Evolutionary conservation across 306 rosid species (phyloP).

Genomic region (Cucumis melo): DNA sequence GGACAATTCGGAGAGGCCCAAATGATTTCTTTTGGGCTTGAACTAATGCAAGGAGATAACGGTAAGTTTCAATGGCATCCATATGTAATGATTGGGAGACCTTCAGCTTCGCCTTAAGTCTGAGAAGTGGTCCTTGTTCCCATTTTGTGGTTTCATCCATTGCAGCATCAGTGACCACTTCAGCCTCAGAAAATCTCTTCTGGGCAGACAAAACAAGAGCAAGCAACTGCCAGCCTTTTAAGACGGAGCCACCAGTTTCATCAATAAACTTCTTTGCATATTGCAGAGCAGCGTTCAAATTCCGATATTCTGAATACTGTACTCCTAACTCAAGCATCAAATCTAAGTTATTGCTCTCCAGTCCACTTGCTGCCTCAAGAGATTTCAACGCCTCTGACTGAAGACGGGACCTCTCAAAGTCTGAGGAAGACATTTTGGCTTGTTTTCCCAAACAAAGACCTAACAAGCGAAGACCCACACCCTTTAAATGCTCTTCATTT

Average conservation of each 20-base stretch:
- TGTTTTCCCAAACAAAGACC: constrained; percentile 79
- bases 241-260: constrained; percentile 73
- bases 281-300: constrained; percentile 59
- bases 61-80: constrained; percentile 87
- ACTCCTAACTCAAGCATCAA: constrained; percentile 69
- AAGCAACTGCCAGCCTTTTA: constrained; percentile 85
- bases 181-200: constrained; percentile 65
- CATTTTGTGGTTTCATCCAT: constrained; percentile 82
- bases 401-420: constrained; percentile 38
- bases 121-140: constrained; percentile 90
- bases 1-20: constrained; percentile 37
- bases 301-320: constrained; percentile 65
- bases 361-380: constrained; percentile 28
- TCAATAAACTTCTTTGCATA: constrained; percentile 62
- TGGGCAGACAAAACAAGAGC: constrained; percentile 90
- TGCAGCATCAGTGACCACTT: constrained; percentile 86
- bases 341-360: constrained; percentile 42
- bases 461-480: constrained; percentile 60
- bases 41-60: constrained; percentile 88
- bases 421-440: constrained; percentile 50
- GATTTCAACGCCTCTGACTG: constrained; percentile 48
- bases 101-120: constrained; percentile 83
- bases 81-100: constrained; percentile 51
- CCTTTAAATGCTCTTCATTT: constrained; percentile 52
- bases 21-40: constrained; percentile 85